These are phyloP conservation scores for Phytophthora foliorum DNA, from an alignment of 352 stramenopile species.

Conservation along the genomic window DNA sequence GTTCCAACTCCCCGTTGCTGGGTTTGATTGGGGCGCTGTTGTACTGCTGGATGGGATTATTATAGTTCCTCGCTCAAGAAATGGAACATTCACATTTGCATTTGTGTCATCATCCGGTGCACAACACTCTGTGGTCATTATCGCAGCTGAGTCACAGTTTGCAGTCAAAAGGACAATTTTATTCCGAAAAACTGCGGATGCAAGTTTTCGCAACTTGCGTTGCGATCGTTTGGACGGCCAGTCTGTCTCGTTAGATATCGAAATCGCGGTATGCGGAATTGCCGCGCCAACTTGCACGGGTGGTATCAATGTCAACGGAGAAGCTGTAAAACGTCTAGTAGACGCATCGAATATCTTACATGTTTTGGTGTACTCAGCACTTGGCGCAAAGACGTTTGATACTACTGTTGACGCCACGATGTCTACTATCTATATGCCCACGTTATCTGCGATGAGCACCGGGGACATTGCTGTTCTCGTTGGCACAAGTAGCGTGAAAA, in stretches of 20 bases:
- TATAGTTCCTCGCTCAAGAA: constrained; percentile 35
- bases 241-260: constrained; percentile 46
- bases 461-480: constrained; percentile 31
- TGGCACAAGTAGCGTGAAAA: constrained; percentile 1
- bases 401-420: constrained; percentile 6
- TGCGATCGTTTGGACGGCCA: constrained; percentile 62
- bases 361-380: constrained; percentile 31
- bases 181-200: constrained; percentile 43
- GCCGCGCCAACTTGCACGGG: constrained; percentile 25
- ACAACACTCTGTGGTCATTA: constrained; percentile 47
- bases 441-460: constrained; percentile 8
- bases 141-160: constrained; percentile 61
- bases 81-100: constrained; percentile 46
- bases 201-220: constrained; percentile 46
- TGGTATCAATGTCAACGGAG: constrained; percentile 20
- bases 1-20: constrained; percentile 57
- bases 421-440: constrained; percentile 25
- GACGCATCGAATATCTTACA: constrained; percentile 28
- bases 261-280: constrained; percentile 39
- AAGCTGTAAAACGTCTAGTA: constrained; percentile 13
- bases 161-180: constrained; percentile 47
- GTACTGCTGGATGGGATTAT: constrained; percentile 50
- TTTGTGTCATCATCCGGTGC: constrained; percentile 40
- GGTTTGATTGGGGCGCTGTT: constrained; percentile 55
- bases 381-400: constrained; percentile 1